A percentile compares a stretch with the other conserved stretches of the same genome.
Conservation (phyloP, 1,284 basidiomycete species). For the Omphalotus olearius region DNA sequence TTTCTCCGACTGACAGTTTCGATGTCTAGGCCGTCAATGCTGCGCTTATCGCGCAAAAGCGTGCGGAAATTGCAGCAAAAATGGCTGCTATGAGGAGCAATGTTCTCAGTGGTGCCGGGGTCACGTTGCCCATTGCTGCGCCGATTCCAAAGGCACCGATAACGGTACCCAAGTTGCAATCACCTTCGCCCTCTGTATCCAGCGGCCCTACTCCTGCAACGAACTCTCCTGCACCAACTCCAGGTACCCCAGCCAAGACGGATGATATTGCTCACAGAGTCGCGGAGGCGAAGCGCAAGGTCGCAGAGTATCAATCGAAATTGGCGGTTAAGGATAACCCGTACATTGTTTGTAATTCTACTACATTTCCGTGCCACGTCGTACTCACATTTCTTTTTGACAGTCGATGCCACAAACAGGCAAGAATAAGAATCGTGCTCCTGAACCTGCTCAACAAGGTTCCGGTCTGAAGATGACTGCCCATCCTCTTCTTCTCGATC, state of each 20-base stretch:
- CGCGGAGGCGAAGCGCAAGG: slow-evolving; percentile 75
- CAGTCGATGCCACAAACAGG: slow-evolving; percentile 48
- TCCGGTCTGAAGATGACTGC: slow-evolving; percentile 86
- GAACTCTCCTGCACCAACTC: slow-evolving; percentile 26
- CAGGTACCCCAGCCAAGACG: slow-evolving; percentile 42
- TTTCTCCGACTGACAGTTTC: slow-evolving; percentile 5
- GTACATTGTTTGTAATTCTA: slow-evolving; percentile 60
- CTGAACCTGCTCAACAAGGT: slow-evolving; percentile 67
- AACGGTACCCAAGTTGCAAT: slow-evolving; percentile 19
- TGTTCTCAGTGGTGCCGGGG: slow-evolving; percentile 27
- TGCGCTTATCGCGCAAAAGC: slow-evolving; percentile 73
- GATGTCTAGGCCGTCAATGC: slow-evolving; percentile 36
- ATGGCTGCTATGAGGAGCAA: slow-evolving; percentile 72
- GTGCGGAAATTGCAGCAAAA: slow-evolving; percentile 82
- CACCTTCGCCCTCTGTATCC: slow-evolving; percentile 29
- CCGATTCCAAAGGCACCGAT: slow-evolving; percentile 26
- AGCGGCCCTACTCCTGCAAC: slow-evolving; percentile 34
- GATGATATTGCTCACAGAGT: slow-evolving; percentile 68
- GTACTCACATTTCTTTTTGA: not conserved
- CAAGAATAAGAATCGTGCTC: slow-evolving; percentile 50
- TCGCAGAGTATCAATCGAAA: slow-evolving; percentile 74
- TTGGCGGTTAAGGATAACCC: slow-evolving; percentile 75
- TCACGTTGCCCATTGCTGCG: slow-evolving; percentile 23
- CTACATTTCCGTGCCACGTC: not conserved
- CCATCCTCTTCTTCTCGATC: slow-evolving; percentile 81